A percentile compares a stretch with the other conserved stretches of the same genome.
Evolutionary conservation across 176 grass and related monocot genomes (phyloP).

Genomic region (Phragmites australis): DNA sequence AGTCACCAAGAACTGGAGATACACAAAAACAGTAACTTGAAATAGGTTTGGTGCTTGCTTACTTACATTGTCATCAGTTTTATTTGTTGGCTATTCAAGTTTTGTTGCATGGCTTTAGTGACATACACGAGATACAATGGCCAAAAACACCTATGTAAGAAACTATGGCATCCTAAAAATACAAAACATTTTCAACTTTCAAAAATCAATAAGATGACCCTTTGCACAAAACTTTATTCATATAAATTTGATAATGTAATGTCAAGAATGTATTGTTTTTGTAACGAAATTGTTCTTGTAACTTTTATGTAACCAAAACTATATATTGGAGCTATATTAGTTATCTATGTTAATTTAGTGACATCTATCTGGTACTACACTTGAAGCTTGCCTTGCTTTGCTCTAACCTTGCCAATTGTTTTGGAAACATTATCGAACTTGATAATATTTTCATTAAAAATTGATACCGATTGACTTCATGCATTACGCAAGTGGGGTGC

Average conservation of each 20-base stretch:
- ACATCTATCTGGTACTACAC: background rate
- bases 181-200: background rate
- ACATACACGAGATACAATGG: too few relatives aligned
- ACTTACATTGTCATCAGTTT: too few relatives aligned
- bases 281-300: too few relatives aligned
- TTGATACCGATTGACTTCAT: background rate
- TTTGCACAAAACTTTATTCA: background rate
- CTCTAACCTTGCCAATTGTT: too few relatives aligned
- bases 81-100: too few relatives aligned
- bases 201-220: background rate
- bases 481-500: background rate
- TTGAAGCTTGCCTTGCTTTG: background rate
- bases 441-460: background rate
- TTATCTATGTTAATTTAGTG: background rate
- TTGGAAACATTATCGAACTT: background rate
- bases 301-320: too few relatives aligned
- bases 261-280: background rate
- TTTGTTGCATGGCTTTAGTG: too few relatives aligned
- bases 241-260: background rate
- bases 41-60: too few relatives aligned
- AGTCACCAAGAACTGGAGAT: too few relatives aligned
- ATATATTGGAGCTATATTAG: background rate
- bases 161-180: background rate
- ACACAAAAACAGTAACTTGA: too few relatives aligned
- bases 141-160: too few relatives aligned